These are phyloP conservation scores for Gymnopilus dilepis DNA, from an alignment of 768 basidiomycete genomes.

Conservation along the genomic window DNA sequence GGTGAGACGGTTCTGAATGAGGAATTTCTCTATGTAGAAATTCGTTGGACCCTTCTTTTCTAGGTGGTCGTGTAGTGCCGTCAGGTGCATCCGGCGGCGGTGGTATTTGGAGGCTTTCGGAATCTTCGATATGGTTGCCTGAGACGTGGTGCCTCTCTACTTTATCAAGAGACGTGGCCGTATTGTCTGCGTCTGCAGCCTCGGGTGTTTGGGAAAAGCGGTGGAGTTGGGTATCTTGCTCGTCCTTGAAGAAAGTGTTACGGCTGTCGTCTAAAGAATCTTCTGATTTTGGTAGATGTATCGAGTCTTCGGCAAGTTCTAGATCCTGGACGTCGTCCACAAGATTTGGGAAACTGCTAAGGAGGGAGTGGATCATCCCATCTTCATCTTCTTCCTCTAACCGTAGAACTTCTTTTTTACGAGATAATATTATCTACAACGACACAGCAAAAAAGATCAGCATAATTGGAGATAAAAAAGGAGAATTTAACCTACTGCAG, in stretches of 20 bases:
- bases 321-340: constrained; percentile 41
- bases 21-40: too few relatives aligned
- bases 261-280: background rate
- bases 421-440: constrained; percentile 69
- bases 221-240: constrained; percentile 2
- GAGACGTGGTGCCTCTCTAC: background rate
- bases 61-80: too few relatives aligned
- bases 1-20: background rate
- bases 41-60: too few relatives aligned
- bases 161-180: background rate
- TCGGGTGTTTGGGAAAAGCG: too few relatives aligned
- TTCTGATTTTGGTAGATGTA: constrained; percentile 3
- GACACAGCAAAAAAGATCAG: constrained; percentile 32
- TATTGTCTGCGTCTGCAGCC: too few relatives aligned
- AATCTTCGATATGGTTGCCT: background rate
- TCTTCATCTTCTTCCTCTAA: constrained; percentile 76
- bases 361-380: constrained; percentile 80
- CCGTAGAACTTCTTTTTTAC: constrained; percentile 67
- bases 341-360: constrained; percentile 68
- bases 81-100: background rate
- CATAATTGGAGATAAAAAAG: background rate
- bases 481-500: constrained; percentile 61
- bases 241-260: constrained; percentile 26
- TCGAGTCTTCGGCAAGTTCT: background rate
- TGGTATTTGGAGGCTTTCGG: background rate